Evolutionary conservation across 805 yeast genomes (phyloP), one percentile per base, ranked within the genome.

Genomic region (Zygoascus tannicola): DNA sequence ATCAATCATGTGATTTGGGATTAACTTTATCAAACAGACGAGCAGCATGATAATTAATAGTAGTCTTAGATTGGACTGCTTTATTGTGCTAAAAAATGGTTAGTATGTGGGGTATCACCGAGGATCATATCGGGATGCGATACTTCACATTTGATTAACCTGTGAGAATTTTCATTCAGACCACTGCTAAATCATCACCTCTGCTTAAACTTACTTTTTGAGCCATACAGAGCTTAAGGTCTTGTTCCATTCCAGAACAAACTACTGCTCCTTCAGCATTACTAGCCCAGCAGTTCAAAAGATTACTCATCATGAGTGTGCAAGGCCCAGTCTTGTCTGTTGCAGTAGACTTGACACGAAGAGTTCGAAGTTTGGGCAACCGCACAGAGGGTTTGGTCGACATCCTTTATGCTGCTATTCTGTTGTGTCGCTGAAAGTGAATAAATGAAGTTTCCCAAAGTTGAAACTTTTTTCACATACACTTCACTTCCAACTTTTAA

Each of bases 271-370:
- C 88, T 63, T 86, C 94, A 40, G 94, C 90, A 65, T 85, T 84
- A 20, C 96, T 84, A 2, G 96, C 94, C 97, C 97, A 88, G 67
- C 97, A 88, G 70, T 83, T 85, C 54, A 88, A 69, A 61, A 88
- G 71, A 39, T 85, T 80, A 1, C 92, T 80, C 88, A 88, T 84
- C 50, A 82, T 66, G 45, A 85, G 86, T 48, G 78, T 63, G 63
- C 96, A 87, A 46, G 85, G 78, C 8, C 40, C 40, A 4, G 40
- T 37, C 40, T 37, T 37, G 12, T 37, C 40, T 5, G 40, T 7
- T n/a, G 40, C 40, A 22, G 40, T 37, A 16, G 21, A 26, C 32
- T 37, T 37, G 32, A 37, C 40, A 12, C 40, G 40, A 19, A 37
- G 22, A 5, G 40, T 37, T 5, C 40, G 40, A 4, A 37, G 21